Conservation (phyloP, 805 yeast genomes). For the Pichia nanzhaoensis region DNA sequence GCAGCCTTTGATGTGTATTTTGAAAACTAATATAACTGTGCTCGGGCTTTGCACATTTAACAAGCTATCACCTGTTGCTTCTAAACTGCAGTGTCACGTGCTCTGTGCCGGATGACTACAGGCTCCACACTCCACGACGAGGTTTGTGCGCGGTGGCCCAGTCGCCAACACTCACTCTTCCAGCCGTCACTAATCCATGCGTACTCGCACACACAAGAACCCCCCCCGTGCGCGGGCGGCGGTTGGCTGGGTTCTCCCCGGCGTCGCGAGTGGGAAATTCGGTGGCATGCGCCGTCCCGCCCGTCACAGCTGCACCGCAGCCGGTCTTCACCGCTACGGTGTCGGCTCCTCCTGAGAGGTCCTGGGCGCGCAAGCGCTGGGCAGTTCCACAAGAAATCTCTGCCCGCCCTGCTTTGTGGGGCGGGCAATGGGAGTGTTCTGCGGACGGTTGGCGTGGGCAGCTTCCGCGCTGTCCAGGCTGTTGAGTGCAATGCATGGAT, state of each 20-base stretch:
- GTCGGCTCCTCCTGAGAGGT: constrained; percentile 30
- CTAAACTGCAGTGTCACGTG: too few relatives aligned
- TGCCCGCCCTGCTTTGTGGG: constrained; percentile 6
- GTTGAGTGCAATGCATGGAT: constrained; percentile 37
- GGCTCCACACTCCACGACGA: neutral
- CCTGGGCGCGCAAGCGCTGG: constrained; percentile 35
- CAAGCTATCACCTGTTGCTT: too few relatives aligned
- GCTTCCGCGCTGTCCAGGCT: constrained; percentile 13
- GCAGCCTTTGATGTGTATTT: too few relatives aligned
- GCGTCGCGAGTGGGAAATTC: constrained; percentile 36
- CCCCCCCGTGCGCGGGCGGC: neutral
- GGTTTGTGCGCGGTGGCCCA: constrained; percentile 11
- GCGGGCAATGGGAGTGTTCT: constrained; percentile 31
- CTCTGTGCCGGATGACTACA: neutral
- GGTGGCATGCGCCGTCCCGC: constrained; percentile 29
- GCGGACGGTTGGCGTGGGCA: constrained; percentile 32
- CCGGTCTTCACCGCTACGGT: constrained; percentile 14
- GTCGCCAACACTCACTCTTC: constrained; percentile 11
- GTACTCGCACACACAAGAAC: constrained; percentile 31
- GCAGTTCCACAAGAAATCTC: constrained; percentile 33
- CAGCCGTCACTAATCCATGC: constrained; percentile 27
- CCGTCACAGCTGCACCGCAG: constrained; percentile 21
- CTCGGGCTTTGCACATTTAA: too few relatives aligned
- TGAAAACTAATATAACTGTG: too few relatives aligned
- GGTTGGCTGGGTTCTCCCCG: constrained; percentile 4